Conservation (phyloP, 768 basidiomycete species). For the Mycena haematopus region DNA sequence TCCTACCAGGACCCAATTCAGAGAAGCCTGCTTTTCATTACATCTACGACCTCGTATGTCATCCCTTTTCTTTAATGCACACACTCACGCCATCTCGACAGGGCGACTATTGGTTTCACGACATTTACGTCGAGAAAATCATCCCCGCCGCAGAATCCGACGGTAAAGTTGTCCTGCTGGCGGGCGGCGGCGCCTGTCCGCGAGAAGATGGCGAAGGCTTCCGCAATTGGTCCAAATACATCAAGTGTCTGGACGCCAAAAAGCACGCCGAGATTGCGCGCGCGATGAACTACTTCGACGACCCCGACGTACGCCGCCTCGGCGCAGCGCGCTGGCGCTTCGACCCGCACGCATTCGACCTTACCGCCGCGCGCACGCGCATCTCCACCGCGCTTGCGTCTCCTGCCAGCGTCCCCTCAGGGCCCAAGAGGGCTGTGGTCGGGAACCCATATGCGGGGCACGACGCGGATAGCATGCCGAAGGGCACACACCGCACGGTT, state of each 20-base stretch:
- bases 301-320: slow-evolving; percentile 21
- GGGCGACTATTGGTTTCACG: slow-evolving; percentile 24
- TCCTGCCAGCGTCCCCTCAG: slow-evolving; percentile 22
- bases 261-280: slow-evolving; percentile 20
- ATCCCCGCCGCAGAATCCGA: slow-evolving; percentile 8
- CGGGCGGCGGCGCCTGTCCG: slow-evolving; percentile 24
- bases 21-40: slow-evolving; percentile 16
- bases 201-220: slow-evolving; percentile 20
- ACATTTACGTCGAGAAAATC: slow-evolving; percentile 23
- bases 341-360: slow-evolving; percentile 18
- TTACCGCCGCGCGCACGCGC: slow-evolving; percentile 17
- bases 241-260: neutral
- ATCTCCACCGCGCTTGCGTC: slow-evolving; percentile 23
- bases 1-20: slow-evolving; percentile 7
- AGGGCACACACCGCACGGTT: slow-evolving; percentile 22
- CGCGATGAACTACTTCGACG: slow-evolving; percentile 17
- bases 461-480: slow-evolving; percentile 12
- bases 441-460: slow-evolving; percentile 4
- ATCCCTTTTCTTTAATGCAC: neutral
- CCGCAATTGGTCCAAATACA: slow-evolving; percentile 18
- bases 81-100: neutral
- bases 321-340: slow-evolving; percentile 18
- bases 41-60: slow-evolving; percentile 16
- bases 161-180: slow-evolving; percentile 18
- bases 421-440: slow-evolving; percentile 14